Evolutionary conservation across 495 filamentous ascomycete genomes (phyloP), one percentile per base, ranked within the genome.

Genomic region (Aspergillus steynii): DNA sequence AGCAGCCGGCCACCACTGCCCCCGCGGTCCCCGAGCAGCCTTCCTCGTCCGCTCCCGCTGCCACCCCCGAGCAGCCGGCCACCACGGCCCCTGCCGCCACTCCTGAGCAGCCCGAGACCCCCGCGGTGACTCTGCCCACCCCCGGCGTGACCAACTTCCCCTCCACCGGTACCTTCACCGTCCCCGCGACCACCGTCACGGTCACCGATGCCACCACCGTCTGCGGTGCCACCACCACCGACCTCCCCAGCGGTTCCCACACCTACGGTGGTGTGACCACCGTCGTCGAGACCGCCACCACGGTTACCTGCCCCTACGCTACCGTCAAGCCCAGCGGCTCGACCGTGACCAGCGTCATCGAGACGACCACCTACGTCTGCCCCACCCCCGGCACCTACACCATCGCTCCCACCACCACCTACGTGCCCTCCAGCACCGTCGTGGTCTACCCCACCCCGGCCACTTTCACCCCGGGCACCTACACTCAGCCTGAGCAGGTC

Each of bases 241-340:
- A 76, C 32, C 77, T 90, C 25, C 74, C 87, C 67, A 80, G 81
- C 64, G 90, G 89, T 65, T 86, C 81, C 48, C 80, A 88, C 84
- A 92, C 88, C 64, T 76, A 88, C 61, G 90, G 90, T 65, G 90
- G 88, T 82, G 88, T 91, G 42, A 91, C 88, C 58, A 93, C 90
- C 45, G 74, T 90, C 37, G 89, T 93, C 55, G 75, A 79, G 62
- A 88, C 85, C 34, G 76, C 80, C 31, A 94, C 90, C 37, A 90
- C 88, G 26, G 79, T 93, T 49, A 82, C 83, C 65, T 92, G 88
- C 84, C 90, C 90, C 42, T 86, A 86, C 64, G 89, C 88, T 63
- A 88, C 87, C 56, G 85, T 86, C 68, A 88, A 84, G 70, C 76
- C 79, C 71, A 68, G 69, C 57, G 82, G 80, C 66, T 82, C 82